phyloP scores from a whole-genome alignment of 768 basidiomycete species.

The Tubosaeta sp. region DNA sequence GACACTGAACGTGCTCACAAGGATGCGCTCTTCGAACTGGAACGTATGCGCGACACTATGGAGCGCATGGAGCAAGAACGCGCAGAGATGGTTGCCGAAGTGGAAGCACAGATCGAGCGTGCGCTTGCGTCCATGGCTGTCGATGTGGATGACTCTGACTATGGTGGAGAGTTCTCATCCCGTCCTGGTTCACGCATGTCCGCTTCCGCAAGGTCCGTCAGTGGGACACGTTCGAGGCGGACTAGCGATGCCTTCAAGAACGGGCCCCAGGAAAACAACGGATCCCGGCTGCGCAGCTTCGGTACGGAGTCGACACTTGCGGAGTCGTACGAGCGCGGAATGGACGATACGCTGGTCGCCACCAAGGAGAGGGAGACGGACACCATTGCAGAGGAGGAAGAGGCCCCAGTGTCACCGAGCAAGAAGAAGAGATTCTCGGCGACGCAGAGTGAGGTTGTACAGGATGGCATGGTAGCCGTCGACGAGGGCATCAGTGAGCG shows the following conservation, averaged over 20 bases:
- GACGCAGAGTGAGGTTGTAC: constrained; percentile 54
- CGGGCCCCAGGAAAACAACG: constrained; percentile 20
- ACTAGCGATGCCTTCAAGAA: constrained; percentile 56
- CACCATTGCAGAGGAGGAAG: constrained; percentile 60
- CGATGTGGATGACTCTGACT: constrained; percentile 70
- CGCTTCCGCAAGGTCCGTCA: constrained; percentile 40
- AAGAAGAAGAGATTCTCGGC: constrained; percentile 82
- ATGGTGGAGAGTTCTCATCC: constrained; percentile 50
- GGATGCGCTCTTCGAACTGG: constrained; percentile 76
- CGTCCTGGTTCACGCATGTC: constrained; percentile 67
- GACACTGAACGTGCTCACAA: constrained; percentile 81
- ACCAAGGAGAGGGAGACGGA: constrained; percentile 43
- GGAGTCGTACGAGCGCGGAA: constrained; percentile 53
- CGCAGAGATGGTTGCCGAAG: constrained; percentile 87
- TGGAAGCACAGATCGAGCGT: constrained; percentile 86
- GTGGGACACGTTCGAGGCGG: constrained; percentile 51
- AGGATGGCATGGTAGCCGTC: constrained; percentile 82
- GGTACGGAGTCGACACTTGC: constrained; percentile 79
- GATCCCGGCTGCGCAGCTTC: constrained; percentile 58
- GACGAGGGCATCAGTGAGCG: constrained; percentile 81
- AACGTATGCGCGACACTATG: constrained; percentile 80
- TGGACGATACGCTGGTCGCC: constrained; percentile 34
- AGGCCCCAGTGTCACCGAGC: constrained; percentile 34
- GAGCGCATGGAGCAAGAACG: constrained; percentile 85
- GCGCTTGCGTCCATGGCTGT: constrained; percentile 84